Conservation (phyloP, 257 asterid species). For the Mentha longifolia region DNA sequence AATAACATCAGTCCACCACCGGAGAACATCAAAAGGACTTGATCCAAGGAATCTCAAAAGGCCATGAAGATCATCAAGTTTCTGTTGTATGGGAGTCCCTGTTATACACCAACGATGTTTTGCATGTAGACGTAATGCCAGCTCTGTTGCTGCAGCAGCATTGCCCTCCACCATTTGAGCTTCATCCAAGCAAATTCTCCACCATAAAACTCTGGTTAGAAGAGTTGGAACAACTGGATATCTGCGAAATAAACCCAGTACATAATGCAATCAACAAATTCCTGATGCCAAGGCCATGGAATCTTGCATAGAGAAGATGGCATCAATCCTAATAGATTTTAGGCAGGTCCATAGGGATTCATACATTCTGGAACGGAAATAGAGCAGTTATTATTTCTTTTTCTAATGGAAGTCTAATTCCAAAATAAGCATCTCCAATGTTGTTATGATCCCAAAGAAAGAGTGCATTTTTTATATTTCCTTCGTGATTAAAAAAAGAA, state of each 20-base stretch:
- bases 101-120: constrained; percentile 97
- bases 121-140: constrained; percentile 89
- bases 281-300: constrained; percentile 16
- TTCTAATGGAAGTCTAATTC: neutral
- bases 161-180: constrained; percentile 99
- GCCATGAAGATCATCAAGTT: constrained; percentile 91
- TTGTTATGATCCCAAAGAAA: constrained; percentile 1
- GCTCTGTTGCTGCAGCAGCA: constrained; percentile 91
- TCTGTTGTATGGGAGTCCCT: constrained; percentile 96
- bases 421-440: neutral
- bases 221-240: constrained; percentile 92
- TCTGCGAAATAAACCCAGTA: constrained; percentile 50
- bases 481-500: neutral
- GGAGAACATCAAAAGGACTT: constrained; percentile 76
- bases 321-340: constrained; percentile 22
- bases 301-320: constrained; percentile 4
- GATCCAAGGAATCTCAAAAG: constrained; percentile 84
- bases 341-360: constrained; percentile 14
- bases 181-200: constrained; percentile 99
- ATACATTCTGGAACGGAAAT: constrained; percentile 4
- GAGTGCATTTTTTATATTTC: constrained; percentile 9
- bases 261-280: constrained; percentile 27
- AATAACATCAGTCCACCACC: constrained; percentile 96
- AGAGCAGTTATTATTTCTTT: neutral
- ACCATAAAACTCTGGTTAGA: constrained; percentile 92